Conservation (phyloP, 345 rosid species). For the Hibiscus tridactylites region DNA sequence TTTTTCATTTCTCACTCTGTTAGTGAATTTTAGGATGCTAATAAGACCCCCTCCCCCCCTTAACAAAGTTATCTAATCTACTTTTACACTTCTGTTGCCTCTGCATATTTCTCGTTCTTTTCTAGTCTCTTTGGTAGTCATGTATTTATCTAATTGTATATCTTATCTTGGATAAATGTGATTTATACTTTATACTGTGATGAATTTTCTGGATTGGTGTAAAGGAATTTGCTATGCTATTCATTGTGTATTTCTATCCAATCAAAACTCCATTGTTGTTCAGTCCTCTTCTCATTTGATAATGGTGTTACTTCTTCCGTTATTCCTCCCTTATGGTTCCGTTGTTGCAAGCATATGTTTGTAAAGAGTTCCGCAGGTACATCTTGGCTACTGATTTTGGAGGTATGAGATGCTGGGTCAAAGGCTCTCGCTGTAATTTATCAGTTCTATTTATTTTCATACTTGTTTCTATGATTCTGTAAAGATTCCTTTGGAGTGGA, state of each 20-base stretch:
- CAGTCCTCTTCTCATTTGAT: background rate
- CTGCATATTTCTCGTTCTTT: background rate
- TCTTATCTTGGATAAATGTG: background rate
- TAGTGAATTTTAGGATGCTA: constrained; percentile 8
- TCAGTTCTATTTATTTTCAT: background rate
- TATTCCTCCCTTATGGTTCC: background rate
- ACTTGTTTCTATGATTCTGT: background rate
- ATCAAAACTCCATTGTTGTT: background rate
- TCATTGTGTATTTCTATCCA: background rate
- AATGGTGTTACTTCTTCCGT: background rate
- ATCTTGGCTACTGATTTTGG: constrained; percentile 6
- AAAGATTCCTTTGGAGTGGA: background rate
- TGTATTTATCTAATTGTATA: background rate
- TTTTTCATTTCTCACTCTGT: background rate
- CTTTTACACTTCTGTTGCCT: background rate
- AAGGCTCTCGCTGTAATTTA: background rate
- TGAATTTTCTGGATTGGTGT: background rate
- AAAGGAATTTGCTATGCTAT: background rate
- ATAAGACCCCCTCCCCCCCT: background rate
- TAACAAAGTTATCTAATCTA: background rate
- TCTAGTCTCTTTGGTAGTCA: background rate
- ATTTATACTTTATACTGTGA: background rate
- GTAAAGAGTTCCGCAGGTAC: constrained; percentile 15
- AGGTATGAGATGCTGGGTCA: constrained; percentile 19
- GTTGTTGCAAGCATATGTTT: constrained; percentile 4